Evolutionary conservation across 345 rosid species (phyloP), one percentile per base, ranked within the genome.

Genomic region (Syzygium jambos): DNA sequence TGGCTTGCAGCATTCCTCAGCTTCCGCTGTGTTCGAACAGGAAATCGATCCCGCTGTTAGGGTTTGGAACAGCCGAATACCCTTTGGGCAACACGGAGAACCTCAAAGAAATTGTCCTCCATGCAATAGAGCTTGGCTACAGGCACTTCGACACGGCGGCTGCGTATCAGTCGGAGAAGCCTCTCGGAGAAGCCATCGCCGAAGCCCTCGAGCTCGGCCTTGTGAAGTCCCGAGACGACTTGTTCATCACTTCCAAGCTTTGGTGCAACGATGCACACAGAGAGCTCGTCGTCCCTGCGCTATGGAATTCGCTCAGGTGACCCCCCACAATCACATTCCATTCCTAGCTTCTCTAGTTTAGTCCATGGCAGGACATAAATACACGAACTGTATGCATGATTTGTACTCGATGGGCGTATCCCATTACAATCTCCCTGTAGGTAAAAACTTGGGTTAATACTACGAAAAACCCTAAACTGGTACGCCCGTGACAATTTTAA

Each of bases 221-320:
- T 23, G 84, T 89, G 43, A 56, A 85, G 61, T 77, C 89, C 56
- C 85, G 89, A 30, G 88, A 87, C 17, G 87, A 90, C 54, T 86
- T 87, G 51, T 90, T 90, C 83, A 84, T 90, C 87, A 87, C 90
- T 12, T 85, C 89, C 65, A 89, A 90, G 90, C 88, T 89, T 41
- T 87, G 90, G 92, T 41, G 53, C 84, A 38, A 54, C 55, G 52
- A 89, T 30, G 85, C 88, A 1, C 87, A 87, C 65, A n/a, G 52
- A 9, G 87, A 51, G 12, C 85, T 11, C 14, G 88, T 89, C 84
- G 63, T 88, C 86, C 89, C 89, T 6, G 88, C 86, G 2, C 82
- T 90, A 2, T 53, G 49, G 13, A 86, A 84, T 13, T 82, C 85
- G 11, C 91, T 90, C 57, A 34, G 80, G 91, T 89, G 85, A 61